phyloP scores from a whole-genome alignment of 148 eudicot genomes.

The Hydrangea macrophylla region DNA sequence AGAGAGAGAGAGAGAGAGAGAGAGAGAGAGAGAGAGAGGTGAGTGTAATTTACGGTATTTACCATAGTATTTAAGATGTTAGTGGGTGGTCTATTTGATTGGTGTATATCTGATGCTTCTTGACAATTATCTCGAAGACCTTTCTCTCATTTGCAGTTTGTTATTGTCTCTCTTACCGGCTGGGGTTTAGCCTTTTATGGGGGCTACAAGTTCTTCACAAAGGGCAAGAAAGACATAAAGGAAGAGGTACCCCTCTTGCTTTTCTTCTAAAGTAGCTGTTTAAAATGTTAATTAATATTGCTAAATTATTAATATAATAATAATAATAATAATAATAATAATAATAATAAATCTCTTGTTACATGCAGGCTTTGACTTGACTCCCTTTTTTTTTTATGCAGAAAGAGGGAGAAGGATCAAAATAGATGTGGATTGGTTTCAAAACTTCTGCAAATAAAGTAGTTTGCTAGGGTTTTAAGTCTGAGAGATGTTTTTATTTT shows the following conservation, averaged over 20 bases:
- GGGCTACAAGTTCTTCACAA: constrained; percentile 31
- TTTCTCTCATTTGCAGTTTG: constrained; percentile 29
- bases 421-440: not conserved
- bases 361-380: not conserved
- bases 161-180: constrained; percentile 40
- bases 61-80: no score
- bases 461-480: not conserved
- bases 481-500: not conserved
- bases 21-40: no score
- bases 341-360: not conserved
- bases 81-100: no score
- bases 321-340: no score
- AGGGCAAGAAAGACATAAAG: constrained; percentile 25
- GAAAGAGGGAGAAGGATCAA: constrained; percentile 15
- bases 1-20: no score
- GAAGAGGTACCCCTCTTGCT: constrained; percentile 27
- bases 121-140: not conserved
- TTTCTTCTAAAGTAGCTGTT: no score
- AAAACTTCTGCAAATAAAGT: not conserved
- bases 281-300: no score
- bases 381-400: not conserved
- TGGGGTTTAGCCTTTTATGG: constrained; percentile 37
- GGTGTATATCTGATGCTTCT: not conserved
- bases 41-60: no score
- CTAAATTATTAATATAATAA: no score